Conservation (phyloP, 2,329 filamentous ascomycete species). For the Fusarium sp. region DNA sequence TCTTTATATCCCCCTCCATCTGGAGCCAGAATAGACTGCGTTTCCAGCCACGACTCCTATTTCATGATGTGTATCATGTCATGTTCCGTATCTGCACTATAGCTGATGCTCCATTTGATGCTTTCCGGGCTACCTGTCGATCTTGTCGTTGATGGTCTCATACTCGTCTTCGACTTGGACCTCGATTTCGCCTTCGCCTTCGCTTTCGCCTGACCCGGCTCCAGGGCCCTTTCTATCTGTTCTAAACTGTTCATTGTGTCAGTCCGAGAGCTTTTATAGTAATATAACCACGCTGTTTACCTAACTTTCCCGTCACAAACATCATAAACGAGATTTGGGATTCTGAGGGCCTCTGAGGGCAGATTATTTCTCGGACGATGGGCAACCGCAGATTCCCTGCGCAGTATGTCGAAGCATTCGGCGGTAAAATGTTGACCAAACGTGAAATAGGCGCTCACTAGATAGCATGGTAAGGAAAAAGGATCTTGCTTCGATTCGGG, state of each 20-base stretch:
- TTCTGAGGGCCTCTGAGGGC: constrained; percentile 39
- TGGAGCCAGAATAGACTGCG: constrained; percentile 36
- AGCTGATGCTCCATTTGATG: constrained; percentile 20
- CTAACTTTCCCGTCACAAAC: constrained; percentile 42
- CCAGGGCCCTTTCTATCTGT: constrained; percentile 42
- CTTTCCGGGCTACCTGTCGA: constrained; percentile 26
- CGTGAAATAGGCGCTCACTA: constrained; percentile 45
- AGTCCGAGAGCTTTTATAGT: constrained; percentile 5
- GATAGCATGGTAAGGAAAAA: constrained; percentile 25
- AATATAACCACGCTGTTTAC: constrained; percentile 21
- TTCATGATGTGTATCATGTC: constrained; percentile 47
- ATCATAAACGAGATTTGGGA: constrained; percentile 42
- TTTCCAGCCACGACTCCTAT: constrained; percentile 19
- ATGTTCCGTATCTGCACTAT: constrained; percentile 36
- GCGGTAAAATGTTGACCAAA: constrained; percentile 44
- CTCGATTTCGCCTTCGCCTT: constrained; percentile 30
- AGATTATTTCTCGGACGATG: constrained; percentile 39
- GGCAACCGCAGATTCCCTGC: constrained; percentile 38
- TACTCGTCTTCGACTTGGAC: constrained; percentile 18
- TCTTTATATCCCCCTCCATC: constrained; percentile 43
- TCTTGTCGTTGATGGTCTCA: constrained; percentile 16
- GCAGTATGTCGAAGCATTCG: constrained; percentile 43
- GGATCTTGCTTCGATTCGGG: constrained; percentile 11
- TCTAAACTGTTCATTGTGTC: constrained; percentile 31
- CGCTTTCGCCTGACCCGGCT: constrained; percentile 33